Conservation (phyloP, 2,329 filamentous ascomycete species). For the Juglanconis sp. region DNA sequence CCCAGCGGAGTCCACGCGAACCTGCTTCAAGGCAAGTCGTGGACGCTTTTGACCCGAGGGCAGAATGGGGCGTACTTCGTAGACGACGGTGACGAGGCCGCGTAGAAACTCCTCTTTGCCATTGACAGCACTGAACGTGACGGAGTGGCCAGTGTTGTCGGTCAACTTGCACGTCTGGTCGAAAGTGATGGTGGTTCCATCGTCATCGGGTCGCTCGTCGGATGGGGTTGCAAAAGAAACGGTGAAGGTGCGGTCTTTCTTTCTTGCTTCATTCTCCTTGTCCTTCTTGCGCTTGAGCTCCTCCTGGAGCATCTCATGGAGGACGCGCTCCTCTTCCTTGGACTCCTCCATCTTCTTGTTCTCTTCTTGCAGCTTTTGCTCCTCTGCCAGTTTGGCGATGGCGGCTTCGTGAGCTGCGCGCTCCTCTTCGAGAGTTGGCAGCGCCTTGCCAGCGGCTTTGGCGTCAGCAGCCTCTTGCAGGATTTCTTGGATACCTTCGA, state of each 20-base stretch:
- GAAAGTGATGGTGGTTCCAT: constrained; percentile 50
- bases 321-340: constrained; percentile 66
- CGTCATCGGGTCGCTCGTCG: constrained; percentile 30
- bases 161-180: constrained; percentile 64
- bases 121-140: constrained; percentile 69
- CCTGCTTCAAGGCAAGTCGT: constrained; percentile 72
- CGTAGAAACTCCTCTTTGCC: constrained; percentile 64
- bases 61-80: constrained; percentile 69
- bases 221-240: constrained; percentile 7
- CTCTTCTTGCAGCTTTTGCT: constrained; percentile 51
- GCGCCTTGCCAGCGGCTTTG: constrained; percentile 68
- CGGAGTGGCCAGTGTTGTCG: constrained; percentile 59
- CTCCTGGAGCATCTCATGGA: constrained; percentile 69
- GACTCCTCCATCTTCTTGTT: constrained; percentile 53
- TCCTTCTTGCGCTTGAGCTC: constrained; percentile 67
- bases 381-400: constrained; percentile 58
- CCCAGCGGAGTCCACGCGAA: constrained; percentile 54
- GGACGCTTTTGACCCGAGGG: constrained; percentile 52
- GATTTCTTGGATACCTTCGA: constrained; percentile 68
- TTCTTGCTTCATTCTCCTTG: constrained; percentile 61
- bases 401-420: constrained; percentile 77
- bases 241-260: constrained; percentile 46
- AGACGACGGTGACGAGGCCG: constrained; percentile 65
- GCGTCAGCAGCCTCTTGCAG: constrained; percentile 82
- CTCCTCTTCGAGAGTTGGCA: constrained; percentile 87